These are phyloP conservation scores for Suaeda aralocaspica DNA, from an alignment of 148 eudicot genomes.

Conservation along the genomic window DNA sequence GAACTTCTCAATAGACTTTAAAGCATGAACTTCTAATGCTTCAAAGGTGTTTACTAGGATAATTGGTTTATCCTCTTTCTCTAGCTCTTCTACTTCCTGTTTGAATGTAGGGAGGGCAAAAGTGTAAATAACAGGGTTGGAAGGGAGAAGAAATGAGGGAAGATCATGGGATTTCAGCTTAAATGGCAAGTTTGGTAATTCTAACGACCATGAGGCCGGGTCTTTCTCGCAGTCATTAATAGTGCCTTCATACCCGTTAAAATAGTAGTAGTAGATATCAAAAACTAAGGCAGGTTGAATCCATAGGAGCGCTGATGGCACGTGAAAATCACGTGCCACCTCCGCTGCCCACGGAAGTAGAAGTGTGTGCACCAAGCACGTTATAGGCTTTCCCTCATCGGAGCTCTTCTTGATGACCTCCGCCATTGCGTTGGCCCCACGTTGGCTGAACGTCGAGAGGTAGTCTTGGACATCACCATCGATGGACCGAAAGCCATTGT, in stretches of 20 bases:
- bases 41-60: conserved; percentile 64
- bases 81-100: conserved; percentile 36
- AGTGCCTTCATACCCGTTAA: conserved; percentile 31
- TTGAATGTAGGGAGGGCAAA: conserved; percentile 29
- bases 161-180: conserved; percentile 36
- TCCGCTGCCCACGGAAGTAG: conserved; percentile 52
- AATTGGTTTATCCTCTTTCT: conserved; percentile 32
- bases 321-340: conserved; percentile 43
- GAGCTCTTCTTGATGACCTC: conserved; percentile 27
- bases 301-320: conserved; percentile 52
- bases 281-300: conserved; percentile 58
- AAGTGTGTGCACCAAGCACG: conserved; percentile 48
- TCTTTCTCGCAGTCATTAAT: conserved; percentile 26
- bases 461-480: conserved; percentile 14
- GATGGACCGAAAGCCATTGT: conserved; percentile 31
- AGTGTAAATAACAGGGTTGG: conserved; percentile 20
- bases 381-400: conserved; percentile 37
- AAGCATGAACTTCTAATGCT: conserved; percentile 41
- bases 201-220: conserved; percentile 34
- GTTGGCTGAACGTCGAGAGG: conserved; percentile 21
- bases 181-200: conserved; percentile 43
- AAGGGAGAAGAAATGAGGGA: conserved; percentile 53
- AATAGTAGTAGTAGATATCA: conserved; percentile 47
- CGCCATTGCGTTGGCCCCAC: conserved; percentile 24
- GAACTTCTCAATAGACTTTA: conserved; percentile 31